Base-by-base conservation (phyloP, 2,329 filamentous ascomycete species). In the Colletotrichum somersetense region DNA sequence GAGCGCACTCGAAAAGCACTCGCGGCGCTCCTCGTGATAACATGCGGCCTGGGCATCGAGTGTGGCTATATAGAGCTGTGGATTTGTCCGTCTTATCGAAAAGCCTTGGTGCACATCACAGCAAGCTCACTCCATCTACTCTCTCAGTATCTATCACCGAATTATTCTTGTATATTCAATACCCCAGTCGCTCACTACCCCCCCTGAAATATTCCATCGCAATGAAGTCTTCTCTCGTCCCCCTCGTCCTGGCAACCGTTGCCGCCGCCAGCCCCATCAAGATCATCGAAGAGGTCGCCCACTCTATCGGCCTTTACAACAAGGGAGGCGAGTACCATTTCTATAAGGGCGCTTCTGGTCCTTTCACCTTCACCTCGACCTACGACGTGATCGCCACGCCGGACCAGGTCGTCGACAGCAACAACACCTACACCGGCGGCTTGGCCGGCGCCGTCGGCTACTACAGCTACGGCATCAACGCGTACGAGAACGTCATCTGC, bases 391-490 rank as follows among this genome's bases (percentile, higher is more conserved):
- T 82, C 55, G 87, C 87, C 20, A 84, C 80, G 5, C 86, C 86
- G 1, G 81, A 85, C 53, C 80, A 89, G 75, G 86, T 89, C 70
- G 83, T 87, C 74, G 81, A 85, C 73, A 78, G 77, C 58, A 81
- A 81, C 7, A 81, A 79, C 64, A 67, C 77, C 64, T 76, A 74
- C 35, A 83, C 80, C 1, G 83, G 82, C 35, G 85, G 85, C 8
- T 78, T 86, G 16, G 75, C 79, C 50, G 84, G 85, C 44, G 82
- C 85, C 50, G 78, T 79, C 46, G 87, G 87, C 26, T 78, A 83
- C 71, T 89, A 85, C 83, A 84, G 85, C 75, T 86, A 85, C 75
- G 87, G 85, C 73, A 84, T 89, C 79, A 88, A 89, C 81, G 80
- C 82, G 38, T 75, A 80, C 30, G 78, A 82, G 42, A 78, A 85